Conservation (phyloP, 352 stramenopile species). For the Phytophthora meadii region DNA sequence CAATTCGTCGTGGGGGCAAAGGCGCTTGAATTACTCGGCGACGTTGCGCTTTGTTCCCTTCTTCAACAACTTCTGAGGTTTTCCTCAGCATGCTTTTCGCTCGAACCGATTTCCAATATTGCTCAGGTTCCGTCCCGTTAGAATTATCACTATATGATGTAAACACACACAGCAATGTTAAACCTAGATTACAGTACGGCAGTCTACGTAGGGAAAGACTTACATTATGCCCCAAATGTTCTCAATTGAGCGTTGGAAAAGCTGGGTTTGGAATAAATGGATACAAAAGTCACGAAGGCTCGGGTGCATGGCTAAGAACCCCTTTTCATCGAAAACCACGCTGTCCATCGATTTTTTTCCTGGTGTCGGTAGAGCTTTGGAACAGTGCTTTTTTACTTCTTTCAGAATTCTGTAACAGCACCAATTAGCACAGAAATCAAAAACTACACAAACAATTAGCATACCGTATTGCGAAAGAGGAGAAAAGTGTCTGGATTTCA, state of each 20-base stretch:
- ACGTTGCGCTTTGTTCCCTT: conserved; percentile 38
- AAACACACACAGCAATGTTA: background rate
- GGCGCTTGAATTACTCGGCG: conserved; percentile 45
- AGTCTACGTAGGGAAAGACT: background rate
- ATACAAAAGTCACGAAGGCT: conserved; percentile 68
- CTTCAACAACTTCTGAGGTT: conserved; percentile 42
- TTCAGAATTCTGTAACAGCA: conserved; percentile 56
- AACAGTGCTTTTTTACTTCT: conserved; percentile 67
- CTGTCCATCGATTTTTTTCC: conserved; percentile 3
- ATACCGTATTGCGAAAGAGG: conserved; percentile 60
- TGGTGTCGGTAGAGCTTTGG: conserved; percentile 16
- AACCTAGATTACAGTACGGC: too few species aligned
- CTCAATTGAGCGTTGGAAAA: conserved; percentile 78
- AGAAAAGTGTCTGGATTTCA: conserved; percentile 63
- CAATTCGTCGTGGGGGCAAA: conserved; percentile 19
- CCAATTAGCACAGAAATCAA: too few species aligned
- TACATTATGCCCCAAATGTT: conserved; percentile 34
- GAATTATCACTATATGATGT: conserved; percentile 11
- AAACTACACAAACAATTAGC: background rate
- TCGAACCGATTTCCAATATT: conserved; percentile 52
- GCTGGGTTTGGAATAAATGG: conserved; percentile 77
- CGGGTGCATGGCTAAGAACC: conserved; percentile 64
- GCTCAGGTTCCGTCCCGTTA: conserved; percentile 42
- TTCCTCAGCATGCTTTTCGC: conserved; percentile 57
- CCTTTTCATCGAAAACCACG: conserved; percentile 59